Base-by-base conservation (phyloP, 2,329 filamentous ascomycete species). In the Penicillium hordei region DNA sequence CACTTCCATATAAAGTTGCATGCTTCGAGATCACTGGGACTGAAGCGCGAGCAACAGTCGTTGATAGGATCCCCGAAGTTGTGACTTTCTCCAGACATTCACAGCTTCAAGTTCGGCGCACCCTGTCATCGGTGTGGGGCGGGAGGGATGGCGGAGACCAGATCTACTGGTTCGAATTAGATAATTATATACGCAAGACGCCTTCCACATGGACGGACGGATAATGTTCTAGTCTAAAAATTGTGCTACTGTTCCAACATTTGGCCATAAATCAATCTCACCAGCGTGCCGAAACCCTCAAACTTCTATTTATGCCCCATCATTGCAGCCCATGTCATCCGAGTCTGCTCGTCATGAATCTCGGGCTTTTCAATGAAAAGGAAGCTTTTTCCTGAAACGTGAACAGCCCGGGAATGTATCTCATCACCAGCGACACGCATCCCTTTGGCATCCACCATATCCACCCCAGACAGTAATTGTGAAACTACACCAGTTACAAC, bases 381-480 rank as follows among this genome's bases (percentile, higher is more conserved):
- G 31, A 63, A 61, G 1, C 57, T 65, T n/a, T 58, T 46, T 8
- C 57, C 49, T 19, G 60, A 66, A 33, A 72, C 60, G 51, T 68
- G 66, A 9, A 75, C 58, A 15, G 65, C 58, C 39, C 55, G 55
- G 2, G 70, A 69, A 49, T 65, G 64, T 42, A 68, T 42, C 48
- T 67, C 60, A 10, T 66, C 63, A 7, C 46, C 19, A 5, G 48
- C n/a, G 12, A 66, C 52, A 17, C n/a, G 13, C 6, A 36, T 42
- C 4, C 59, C 63, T 9, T 52, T 64, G 2, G 51, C 60, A 15
- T 65, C 63, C 13, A 52, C 29, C 29, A 66, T 56, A 8, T 59
- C 58, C 15, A 19, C 15, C 2, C 59, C 52, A 17, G 49, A 55
- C 1, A 64, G 17, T 5, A 59, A 4, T 13, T 54, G 48, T 15